Evolutionary conservation across 2,329 filamentous ascomycete species (phyloP).

Genomic region (Alternaria dauci): DNA sequence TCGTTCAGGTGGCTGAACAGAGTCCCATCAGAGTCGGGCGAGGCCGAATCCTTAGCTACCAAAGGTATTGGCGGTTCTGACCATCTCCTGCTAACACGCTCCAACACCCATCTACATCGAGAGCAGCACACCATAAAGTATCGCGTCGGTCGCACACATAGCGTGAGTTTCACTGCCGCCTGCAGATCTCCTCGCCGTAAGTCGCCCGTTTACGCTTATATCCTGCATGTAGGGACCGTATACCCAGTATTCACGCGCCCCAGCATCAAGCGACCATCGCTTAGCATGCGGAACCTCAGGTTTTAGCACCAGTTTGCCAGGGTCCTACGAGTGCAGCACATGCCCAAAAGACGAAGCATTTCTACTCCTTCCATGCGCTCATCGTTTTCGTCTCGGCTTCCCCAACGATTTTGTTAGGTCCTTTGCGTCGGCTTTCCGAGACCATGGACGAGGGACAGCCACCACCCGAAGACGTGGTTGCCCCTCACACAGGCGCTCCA

Average conservation of each 20-base stretch:
- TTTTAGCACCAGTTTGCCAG: conserved; percentile 18
- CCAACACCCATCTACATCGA: background rate
- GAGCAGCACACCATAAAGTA: conserved; percentile 1
- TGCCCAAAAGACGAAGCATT: conserved; percentile 5
- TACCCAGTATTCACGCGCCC: conserved; percentile 25
- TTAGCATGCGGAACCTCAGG: conserved; percentile 31
- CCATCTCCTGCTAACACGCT: conserved; percentile 11
- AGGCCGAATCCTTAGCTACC: conserved; percentile 18
- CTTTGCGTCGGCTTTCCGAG: conserved; percentile 39
- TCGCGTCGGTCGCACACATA: conserved; percentile 6
- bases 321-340: conserved; percentile 15
- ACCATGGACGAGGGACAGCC: conserved; percentile 50
- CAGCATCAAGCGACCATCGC: conserved; percentile 35
- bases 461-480: conserved; percentile 48
- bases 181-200: conserved; percentile 15
- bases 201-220: conserved; percentile 21
- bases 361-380: conserved; percentile 13
- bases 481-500: conserved; percentile 46
- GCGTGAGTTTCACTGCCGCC: conserved; percentile 1
- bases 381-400: conserved; percentile 26
- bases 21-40: conserved; percentile 15
- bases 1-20: background rate
- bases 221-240: conserved; percentile 19
- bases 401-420: conserved; percentile 21
- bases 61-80: conserved; percentile 6